Evolutionary conservation across 306 rosid genomes (phyloP), one percentile per base, ranked within the genome.

Genomic region (Lupinus albus): DNA sequence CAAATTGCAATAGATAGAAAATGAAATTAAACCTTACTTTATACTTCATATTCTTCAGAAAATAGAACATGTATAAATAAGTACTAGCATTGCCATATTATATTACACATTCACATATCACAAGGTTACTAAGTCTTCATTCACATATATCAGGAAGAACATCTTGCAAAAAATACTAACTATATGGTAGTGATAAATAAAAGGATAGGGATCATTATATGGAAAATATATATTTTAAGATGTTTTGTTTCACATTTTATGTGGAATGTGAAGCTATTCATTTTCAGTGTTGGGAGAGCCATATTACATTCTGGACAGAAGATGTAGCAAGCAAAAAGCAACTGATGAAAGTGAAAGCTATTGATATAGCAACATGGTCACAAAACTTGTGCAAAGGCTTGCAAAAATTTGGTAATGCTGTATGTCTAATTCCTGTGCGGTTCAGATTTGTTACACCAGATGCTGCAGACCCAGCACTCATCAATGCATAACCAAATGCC

Each of bases 401-500:
- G 74, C 95, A 93, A 30, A 93, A 87, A 56, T 90, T 81, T 2
- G 95, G 98, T 2, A 89, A 80, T 21, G 95, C 79, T 6, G 89
- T 79, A 36, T 84, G 98, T 63, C 83, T 77, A 51, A 93, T 88
- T 70, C 98, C 98, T 1, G 88, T 86, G 38, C 86, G 89, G 70
- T 88, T 93, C 80, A 93, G 81, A 79, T 89, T 89, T 41, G 93
- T 77, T 39, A 82, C 95, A n/a, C 91, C 96, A 8, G 95, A 82
- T 39, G 95, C 83, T 68, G 96, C 98, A 2, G 98, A 93, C 41
- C 95, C 95, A 8, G 93, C 98, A 66, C 97, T 88, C 78, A 93
- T 78, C 83, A 89, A 48, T 25, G 93, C 91, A 83, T 87, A 93
- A 33, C 91, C 91, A 85, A 92, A 86, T 41, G 60, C 91, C 98